Percentiles rank a stretch among this genome's conserved stretches.
These are phyloP conservation scores for Piromyces finnis DNA, from an alignment of 192 early-diverging fungal species.

Conservation along the genomic window DNA sequence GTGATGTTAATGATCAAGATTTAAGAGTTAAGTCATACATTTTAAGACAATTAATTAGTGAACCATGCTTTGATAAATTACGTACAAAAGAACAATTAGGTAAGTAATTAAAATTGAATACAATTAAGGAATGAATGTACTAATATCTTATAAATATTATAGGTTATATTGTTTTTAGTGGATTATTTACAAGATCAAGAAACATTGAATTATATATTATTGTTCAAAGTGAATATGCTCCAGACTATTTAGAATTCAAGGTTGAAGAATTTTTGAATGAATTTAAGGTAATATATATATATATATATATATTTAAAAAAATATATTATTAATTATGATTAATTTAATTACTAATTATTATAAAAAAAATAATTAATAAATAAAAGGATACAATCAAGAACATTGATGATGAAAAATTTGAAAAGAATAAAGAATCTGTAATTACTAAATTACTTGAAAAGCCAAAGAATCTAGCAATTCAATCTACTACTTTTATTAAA, in stretches of 20 bases:
- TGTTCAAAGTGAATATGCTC: conserved; percentile 72
- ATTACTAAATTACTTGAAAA: not conserved
- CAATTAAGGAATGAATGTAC: no score
- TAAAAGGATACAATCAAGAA: not conserved
- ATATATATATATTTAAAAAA: no score
- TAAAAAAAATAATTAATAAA: not conserved
- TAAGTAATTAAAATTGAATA: conserved; percentile 33
- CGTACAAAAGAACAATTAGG: conserved; percentile 81
- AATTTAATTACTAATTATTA: no score
- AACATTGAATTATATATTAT: conserved; percentile 60
- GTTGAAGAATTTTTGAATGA: conserved; percentile 57
- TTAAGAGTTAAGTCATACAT: conserved; percentile 51
- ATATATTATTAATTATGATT: no score
- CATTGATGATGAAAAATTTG: not conserved
- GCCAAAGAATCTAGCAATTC: not conserved
- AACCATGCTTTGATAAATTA: conserved; percentile 84
- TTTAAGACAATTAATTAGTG: conserved; percentile 61
- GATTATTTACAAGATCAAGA: conserved; percentile 53
- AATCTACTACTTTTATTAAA: not conserved
- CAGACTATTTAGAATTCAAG: conserved; percentile 59
- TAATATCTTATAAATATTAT: not conserved
- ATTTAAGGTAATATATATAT: conserved; percentile 23
- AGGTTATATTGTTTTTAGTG: conserved; percentile 62
- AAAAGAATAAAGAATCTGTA: not conserved
- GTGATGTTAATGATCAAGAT: conserved; percentile 38